phyloP scores from a whole-genome alignment of 2,329 filamentous ascomycete species.

The Dryadomyces quercus-mongolicae region DNA sequence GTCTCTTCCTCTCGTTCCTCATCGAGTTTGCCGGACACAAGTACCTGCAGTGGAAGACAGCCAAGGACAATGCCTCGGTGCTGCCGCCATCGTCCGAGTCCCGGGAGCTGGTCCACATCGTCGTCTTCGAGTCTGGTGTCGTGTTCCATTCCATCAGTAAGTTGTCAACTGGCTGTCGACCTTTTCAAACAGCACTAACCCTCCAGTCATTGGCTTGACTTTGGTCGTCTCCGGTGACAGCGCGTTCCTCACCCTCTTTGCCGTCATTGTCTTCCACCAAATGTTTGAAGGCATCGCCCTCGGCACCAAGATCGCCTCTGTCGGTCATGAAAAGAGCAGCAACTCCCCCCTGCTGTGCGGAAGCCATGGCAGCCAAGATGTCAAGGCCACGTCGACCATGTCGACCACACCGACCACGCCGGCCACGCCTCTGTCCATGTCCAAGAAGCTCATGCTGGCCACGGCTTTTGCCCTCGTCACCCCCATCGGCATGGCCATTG shows the following conservation, averaged over 20 bases:
- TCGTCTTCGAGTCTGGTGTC: constrained; percentile 61
- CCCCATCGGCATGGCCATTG: constrained; percentile 69
- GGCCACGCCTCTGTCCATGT: constrained; percentile 22
- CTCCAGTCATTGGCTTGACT: constrained; percentile 50
- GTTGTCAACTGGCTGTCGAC: constrained; percentile 13
- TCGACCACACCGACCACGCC: no score
- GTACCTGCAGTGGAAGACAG: not conserved
- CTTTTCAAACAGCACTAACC: not conserved
- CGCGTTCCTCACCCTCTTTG: constrained; percentile 44
- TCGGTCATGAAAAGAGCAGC: constrained; percentile 26
- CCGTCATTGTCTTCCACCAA: constrained; percentile 67
- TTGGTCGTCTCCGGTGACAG: constrained; percentile 47
- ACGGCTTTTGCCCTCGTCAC: constrained; percentile 57
- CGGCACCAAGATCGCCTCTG: constrained; percentile 54
- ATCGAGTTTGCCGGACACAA: constrained; percentile 50
- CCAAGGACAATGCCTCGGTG: constrained; percentile 33
- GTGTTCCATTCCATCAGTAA: constrained; percentile 61
- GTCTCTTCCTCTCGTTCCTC: constrained; percentile 59
- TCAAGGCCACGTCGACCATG: no score
- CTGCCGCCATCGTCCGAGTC: constrained; percentile 19
- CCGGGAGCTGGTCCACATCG: constrained; percentile 45
- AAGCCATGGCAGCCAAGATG: no score
- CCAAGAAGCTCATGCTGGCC: constrained; percentile 49
- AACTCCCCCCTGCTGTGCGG: no score
- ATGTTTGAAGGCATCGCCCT: constrained; percentile 69